phyloP scores from a whole-genome alignment of 441 rosid genomes.

The Rhodomyrtus psidioides region DNA sequence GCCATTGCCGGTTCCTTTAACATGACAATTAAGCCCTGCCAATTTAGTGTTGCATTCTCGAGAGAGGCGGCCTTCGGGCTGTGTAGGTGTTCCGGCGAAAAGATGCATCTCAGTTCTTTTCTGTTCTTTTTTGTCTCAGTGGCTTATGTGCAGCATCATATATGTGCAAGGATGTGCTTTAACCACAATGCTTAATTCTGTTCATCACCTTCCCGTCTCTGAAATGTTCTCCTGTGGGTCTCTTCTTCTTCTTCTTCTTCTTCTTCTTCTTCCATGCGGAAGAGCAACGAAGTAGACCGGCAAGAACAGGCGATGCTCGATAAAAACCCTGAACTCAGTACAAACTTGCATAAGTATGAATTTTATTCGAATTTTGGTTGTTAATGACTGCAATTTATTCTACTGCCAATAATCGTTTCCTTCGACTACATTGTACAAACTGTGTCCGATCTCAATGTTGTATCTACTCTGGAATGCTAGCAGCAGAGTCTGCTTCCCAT shows the following conservation, averaged over 20 bases:
- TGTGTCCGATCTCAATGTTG: not conserved
- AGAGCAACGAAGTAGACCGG: not conserved
- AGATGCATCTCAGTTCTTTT: not conserved
- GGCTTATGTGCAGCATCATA: not conserved
- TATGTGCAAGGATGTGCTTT: not conserved
- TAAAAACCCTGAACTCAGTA: not conserved
- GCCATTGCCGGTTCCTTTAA: not conserved
- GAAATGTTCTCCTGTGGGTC: not conserved
- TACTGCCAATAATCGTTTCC: not conserved
- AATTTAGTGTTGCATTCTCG: not conserved
- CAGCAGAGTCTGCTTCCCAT: not conserved
- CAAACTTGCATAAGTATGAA: not conserved
- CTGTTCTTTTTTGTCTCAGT: not conserved
- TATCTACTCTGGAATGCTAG: not conserved
- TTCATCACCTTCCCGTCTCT: not conserved
- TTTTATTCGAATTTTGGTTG: not conserved
- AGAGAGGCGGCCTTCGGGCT: not conserved
- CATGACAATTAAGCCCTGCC: not conserved
- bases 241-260: not conserved
- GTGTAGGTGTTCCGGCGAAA: not conserved
- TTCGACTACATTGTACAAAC: not conserved
- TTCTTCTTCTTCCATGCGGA: not conserved
- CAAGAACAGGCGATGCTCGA: not conserved
- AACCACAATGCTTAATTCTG: not conserved
- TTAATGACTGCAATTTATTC: not conserved